Conservation (phyloP, 2,329 filamentous ascomycete species). For the Clarireedia hainanense region DNA sequence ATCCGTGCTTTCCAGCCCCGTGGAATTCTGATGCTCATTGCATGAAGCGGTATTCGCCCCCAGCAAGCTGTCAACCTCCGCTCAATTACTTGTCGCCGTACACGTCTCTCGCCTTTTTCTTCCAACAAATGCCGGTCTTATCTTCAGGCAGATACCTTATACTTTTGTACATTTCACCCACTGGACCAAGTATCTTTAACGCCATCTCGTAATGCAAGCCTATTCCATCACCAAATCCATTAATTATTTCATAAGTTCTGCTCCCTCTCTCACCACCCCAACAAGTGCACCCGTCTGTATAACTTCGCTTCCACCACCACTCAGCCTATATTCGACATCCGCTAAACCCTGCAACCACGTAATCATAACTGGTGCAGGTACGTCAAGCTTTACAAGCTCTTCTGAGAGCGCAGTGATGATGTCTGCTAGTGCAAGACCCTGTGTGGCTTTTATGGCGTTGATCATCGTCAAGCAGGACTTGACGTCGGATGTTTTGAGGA, state of each 20-base stretch:
- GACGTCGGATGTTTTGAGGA: conserved; percentile 79
- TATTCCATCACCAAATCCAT: not conserved
- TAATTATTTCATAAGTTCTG: conserved; percentile 56
- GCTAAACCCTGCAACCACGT: conserved; percentile 87
- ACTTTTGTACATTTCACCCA: not conserved
- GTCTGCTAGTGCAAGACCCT: conserved; percentile 85
- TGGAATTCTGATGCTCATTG: too few relatives aligned
- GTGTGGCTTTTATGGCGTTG: conserved; percentile 75
- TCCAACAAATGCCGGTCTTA: too few relatives aligned
- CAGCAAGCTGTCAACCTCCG: too few relatives aligned
- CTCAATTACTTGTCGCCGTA: too few relatives aligned
- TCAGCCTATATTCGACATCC: conserved; percentile 85
- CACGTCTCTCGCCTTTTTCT: too few relatives aligned
- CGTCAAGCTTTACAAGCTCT: conserved; percentile 74
- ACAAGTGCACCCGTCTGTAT: conserved; percentile 92
- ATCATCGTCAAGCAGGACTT: conserved; percentile 83
- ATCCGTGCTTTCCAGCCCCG: too few relatives aligned
- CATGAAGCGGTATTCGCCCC: too few relatives aligned
- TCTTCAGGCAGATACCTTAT: too few relatives aligned
- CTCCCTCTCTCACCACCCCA: conserved; percentile 78
- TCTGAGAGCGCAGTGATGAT: conserved; percentile 83
- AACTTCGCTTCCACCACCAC: conserved; percentile 76
- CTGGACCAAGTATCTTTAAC: not conserved
- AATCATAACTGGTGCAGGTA: conserved; percentile 78
- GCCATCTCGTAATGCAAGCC: not conserved